Evolutionary conservation across 495 filamentous ascomycete genomes (phyloP).

Genomic region (Penicillium pulvis): DNA sequence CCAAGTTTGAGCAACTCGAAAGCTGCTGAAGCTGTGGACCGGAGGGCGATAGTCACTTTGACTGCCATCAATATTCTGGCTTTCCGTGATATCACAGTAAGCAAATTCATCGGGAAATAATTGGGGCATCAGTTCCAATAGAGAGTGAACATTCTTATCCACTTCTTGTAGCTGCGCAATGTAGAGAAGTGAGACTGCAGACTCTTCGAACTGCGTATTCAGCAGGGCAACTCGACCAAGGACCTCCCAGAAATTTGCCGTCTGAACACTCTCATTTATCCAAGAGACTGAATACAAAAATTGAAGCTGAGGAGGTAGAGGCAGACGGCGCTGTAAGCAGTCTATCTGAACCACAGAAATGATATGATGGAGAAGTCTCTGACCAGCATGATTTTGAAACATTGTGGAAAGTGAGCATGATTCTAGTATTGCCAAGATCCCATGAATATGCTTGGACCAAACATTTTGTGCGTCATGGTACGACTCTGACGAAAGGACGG

Average conservation of each 20-base stretch:
- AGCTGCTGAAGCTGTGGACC: slow-evolving; percentile 3
- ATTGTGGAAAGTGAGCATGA: neutral
- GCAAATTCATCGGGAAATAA: neutral
- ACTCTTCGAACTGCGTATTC: neutral
- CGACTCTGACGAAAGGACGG: neutral
- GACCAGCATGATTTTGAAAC: slow-evolving; percentile 2
- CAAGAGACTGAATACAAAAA: slow-evolving; percentile 6
- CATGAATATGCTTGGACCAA: slow-evolving; percentile 11
- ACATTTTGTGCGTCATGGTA: neutral
- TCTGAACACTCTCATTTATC: neutral
- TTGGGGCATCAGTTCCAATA: slow-evolving; percentile 7
- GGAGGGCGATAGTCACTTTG: neutral
- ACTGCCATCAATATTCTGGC: neutral
- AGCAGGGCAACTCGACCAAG: slow-evolving; percentile 6
- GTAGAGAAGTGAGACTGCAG: neutral
- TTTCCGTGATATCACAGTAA: neutral
- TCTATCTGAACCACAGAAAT: slow-evolving; percentile 8
- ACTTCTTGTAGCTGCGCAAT: neutral
- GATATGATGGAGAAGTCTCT: slow-evolving; percentile 13
- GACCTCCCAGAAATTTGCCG: slow-evolving; percentile 1
- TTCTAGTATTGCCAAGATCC: slow-evolving; percentile 6
- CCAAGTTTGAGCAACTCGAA: slow-evolving; percentile 9
- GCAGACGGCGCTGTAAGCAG: neutral
- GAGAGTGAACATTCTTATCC: neutral
- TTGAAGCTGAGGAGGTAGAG: slow-evolving; percentile 3